These are phyloP conservation scores for Asterella californica DNA, from an alignment of 225 moss, liverwort and hornwort genomes.

Conservation along the genomic window DNA sequence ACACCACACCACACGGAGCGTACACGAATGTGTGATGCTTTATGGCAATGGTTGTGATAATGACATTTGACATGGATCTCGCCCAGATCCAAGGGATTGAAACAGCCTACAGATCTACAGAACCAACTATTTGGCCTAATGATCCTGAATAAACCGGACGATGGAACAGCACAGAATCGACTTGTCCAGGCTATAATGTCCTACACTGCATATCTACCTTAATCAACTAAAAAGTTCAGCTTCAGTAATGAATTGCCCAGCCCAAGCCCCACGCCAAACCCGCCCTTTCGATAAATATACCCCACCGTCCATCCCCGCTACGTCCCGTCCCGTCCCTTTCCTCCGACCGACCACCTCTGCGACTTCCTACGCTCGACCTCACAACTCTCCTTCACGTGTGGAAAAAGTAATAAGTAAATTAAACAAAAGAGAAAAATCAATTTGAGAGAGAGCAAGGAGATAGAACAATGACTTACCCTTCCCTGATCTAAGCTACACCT, in stretches of 20 bases:
- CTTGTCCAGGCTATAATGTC: slow-evolving; percentile 32
- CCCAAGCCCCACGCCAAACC: background rate
- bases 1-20: background rate
- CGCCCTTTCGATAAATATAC: background rate
- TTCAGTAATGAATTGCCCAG: slow-evolving; percentile 33
- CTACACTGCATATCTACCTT: slow-evolving; percentile 37
- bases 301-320: background rate
- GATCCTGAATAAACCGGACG: slow-evolving; percentile 27
- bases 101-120: slow-evolving; percentile 30
- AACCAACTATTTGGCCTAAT: slow-evolving; percentile 22
- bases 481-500: slow-evolving; percentile 16
- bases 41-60: slow-evolving; percentile 46
- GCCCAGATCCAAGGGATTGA: slow-evolving; percentile 26
- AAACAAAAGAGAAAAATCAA: slow-evolving; percentile 9
- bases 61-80: slow-evolving; percentile 33
- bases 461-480: slow-evolving; percentile 9
- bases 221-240: slow-evolving; percentile 20
- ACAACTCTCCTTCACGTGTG: background rate
- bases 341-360: slow-evolving; percentile 14
- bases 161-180: slow-evolving; percentile 28
- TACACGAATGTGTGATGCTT: slow-evolving; percentile 42
- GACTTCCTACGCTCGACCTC: background rate
- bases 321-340: slow-evolving; percentile 3
- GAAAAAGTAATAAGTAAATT: background rate
- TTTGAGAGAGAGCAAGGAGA: slow-evolving; percentile 19